Evolutionary conservation across 2,329 filamentous ascomycete genomes (phyloP), one percentile per base, ranked within the genome.

Genomic region (Colletotrichum lentis): DNA sequence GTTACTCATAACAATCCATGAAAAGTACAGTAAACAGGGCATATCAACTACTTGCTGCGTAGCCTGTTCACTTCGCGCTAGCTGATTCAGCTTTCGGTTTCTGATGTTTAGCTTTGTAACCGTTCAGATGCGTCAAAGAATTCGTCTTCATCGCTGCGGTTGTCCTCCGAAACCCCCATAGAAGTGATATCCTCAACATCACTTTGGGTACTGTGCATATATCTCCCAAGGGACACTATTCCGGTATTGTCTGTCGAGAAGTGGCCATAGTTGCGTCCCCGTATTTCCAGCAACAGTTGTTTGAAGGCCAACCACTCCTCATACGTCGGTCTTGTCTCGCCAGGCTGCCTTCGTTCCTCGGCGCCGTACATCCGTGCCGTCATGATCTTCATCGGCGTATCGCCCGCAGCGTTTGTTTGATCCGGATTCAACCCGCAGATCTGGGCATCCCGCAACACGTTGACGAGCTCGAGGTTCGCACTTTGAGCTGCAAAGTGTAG

Each of bases 311-410:
- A 39, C 41, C 24, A 50, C 8, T 64, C 61, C 18, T 52, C 37
- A 18, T 20, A 59, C 5, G 62, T 35, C 22, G 62, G 62, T 16
- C 37, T 44, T 12, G 22, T 52, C 44, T 64, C 62, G 20, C 55
- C 62, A 3, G 62, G 62, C 10, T 60, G 44, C 20, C 55, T 57
- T 11, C 6, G 22, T 22, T 49, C 44, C 14, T 50, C 44, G 31
- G 18, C 41, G 7, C 62, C 44, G 18, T 59, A 55, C 54, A 59
- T 58, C 12, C 62, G 47, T n/a, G 44, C 62, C 6, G 46, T 59
- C 37, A 52, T 50, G 3, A 59, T 59, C 54, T 52, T 64, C 62
- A 64, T 64, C 8, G 62, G 62, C 16, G 46, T 59, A 39, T 61
- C 47, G 27, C 62, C 62, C 53, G 55, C 62, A 12, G 20, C 37